phyloP scores from a whole-genome alignment of 306 rosid genomes.

The Psophocarpus tetragonolobus region DNA sequence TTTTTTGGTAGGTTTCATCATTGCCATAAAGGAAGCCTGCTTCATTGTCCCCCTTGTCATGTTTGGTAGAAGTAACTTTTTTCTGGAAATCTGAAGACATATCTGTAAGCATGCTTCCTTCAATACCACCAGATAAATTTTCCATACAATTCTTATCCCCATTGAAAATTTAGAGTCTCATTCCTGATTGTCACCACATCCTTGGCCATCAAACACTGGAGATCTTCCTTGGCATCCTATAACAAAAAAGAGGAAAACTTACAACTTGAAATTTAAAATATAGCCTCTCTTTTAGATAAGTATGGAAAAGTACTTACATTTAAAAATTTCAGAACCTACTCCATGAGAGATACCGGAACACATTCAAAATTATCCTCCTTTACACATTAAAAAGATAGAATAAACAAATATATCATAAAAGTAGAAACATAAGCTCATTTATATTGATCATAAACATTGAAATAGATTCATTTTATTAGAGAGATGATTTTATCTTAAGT shows the following conservation, averaged over 20 bases:
- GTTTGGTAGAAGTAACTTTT: slow-evolving; percentile 72
- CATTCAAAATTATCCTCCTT: slow-evolving; percentile 91
- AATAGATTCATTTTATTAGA: neutral
- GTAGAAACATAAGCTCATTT: slow-evolving; percentile 19
- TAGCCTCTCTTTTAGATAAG: slow-evolving; percentile 6
- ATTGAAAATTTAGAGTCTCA: slow-evolving; percentile 64
- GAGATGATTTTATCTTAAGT: neutral
- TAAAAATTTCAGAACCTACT: slow-evolving; percentile 72
- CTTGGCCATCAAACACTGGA: slow-evolving; percentile 85
- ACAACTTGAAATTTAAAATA: slow-evolving; percentile 29
- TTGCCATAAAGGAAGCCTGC: slow-evolving; percentile 47
- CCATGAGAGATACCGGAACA: slow-evolving; percentile 86
- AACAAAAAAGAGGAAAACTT: slow-evolving; percentile 5
- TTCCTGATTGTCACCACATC: slow-evolving; percentile 72
- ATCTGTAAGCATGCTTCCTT: slow-evolving; percentile 51
- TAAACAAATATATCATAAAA: slow-evolving; percentile 33
- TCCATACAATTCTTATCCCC: slow-evolving; percentile 44
- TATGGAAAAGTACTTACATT: slow-evolving; percentile 62
- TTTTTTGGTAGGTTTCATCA: slow-evolving; percentile 58
- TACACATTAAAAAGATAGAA: slow-evolving; percentile 27
- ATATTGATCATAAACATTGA: neutral
- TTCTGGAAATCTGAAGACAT: slow-evolving; percentile 86
- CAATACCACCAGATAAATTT: slow-evolving; percentile 33
- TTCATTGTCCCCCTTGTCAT: slow-evolving; percentile 51
- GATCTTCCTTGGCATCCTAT: slow-evolving; percentile 87